Evolutionary conservation across 352 stramenopile species (phyloP).

Genomic region (Saprolegnia parasitica): DNA sequence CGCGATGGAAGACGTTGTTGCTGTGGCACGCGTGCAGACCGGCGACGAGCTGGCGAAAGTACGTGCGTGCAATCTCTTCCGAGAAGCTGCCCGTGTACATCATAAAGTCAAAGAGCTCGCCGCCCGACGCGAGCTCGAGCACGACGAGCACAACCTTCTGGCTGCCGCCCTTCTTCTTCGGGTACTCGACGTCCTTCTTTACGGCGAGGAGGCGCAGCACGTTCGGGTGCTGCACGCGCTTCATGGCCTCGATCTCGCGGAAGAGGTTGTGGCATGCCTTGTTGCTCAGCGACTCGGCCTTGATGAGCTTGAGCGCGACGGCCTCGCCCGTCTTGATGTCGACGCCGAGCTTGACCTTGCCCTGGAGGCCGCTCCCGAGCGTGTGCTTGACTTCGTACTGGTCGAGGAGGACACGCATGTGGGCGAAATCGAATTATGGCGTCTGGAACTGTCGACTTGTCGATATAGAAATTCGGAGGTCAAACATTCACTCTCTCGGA

Average conservation of each 20-base stretch:
- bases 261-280: conserved; percentile 81
- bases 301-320: conserved; percentile 90
- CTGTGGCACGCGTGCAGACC: conserved; percentile 78
- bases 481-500: no score
- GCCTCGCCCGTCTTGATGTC: conserved; percentile 67
- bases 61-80: conserved; percentile 79
- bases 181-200: conserved; percentile 63
- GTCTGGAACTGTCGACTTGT: no score
- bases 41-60: conserved; percentile 82
- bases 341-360: conserved; percentile 87
- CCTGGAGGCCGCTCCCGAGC: conserved; percentile 70
- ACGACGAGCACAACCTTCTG: conserved; percentile 75
- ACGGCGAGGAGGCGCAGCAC: conserved; percentile 77
- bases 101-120: conserved; percentile 86
- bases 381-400: conserved; percentile 75
- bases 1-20: conserved; percentile 85
- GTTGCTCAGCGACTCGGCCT: conserved; percentile 71
- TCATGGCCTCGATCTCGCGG: conserved; percentile 88
- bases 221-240: conserved; percentile 64
- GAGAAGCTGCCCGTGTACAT: conserved; percentile 90
- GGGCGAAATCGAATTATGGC: not conserved
- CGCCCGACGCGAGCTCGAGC: conserved; percentile 40
- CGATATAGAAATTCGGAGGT: no score
- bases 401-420: conserved; percentile 55
- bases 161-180: conserved; percentile 63